Evolutionary conservation across 2,329 filamentous ascomycete genomes (phyloP), one percentile per base, ranked within the genome.

Genomic region (Parafenestella ontariensis): DNA sequence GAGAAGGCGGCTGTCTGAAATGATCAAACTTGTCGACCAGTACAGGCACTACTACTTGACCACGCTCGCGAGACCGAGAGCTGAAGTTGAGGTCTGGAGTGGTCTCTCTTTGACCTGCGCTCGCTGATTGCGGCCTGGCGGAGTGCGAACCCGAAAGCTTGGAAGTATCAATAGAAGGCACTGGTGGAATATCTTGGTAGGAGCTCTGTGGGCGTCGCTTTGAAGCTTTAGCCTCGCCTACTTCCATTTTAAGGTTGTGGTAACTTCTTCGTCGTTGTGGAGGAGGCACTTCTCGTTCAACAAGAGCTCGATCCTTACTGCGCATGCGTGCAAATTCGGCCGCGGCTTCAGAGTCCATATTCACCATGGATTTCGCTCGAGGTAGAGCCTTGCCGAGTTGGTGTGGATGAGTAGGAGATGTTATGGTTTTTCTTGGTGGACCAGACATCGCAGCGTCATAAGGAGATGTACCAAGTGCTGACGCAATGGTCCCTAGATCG

Each of bases 401-500:
- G 48, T 77, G 68, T 13, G 75, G 71, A 54, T 76, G 70, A 9
- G 68, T 70, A 15, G 72, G 68, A 8, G 65, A 58, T 7, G 62
- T 58, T 7, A 68, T 52, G 9, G 49, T 49, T 44, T 64, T 62
- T 21, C 43, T 54, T n/a, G 52, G 59, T 10, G 58, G 49, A 5
- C 47, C 40, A 31, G 62, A 48, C 58, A 71, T 75, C 15, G 79
- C 76, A 33, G 76, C 70, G 49, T 81, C 79, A 54, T 80, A 81
- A 5, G 79, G 77, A 10, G 76, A 78, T 18, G 65, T 59, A 20
- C 79, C 79, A 0, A 81, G 69, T 4, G 77, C 69, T 10, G 72
- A 64, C 4, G 76, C 75, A 5, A 78, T 77, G 2, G 75, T 78
- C 15, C 73, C 77, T 31, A 80, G 72, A 56, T 80, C 71, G 24